These are phyloP conservation scores for Saccharomyces paradoxus DNA, from an alignment of 805 yeast species.

Conservation along the genomic window DNA sequence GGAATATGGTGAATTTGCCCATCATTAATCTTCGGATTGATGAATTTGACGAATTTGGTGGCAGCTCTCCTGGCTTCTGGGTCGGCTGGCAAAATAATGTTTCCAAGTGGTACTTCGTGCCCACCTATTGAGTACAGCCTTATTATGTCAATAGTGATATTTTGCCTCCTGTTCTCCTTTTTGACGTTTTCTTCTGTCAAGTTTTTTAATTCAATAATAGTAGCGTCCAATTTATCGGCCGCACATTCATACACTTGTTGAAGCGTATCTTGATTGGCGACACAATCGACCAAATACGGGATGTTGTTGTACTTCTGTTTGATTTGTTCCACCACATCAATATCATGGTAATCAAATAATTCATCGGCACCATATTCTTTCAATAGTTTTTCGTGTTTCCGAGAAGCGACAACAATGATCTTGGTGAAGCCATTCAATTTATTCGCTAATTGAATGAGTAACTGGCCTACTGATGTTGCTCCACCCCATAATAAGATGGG, in stretches of 20 bases:
- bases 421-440: constrained; percentile 33
- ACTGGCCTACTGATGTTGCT: constrained; percentile 54
- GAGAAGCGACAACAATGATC: constrained; percentile 43
- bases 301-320: constrained; percentile 26
- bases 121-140: constrained; percentile 35
- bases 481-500: constrained; percentile 56
- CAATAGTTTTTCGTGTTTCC: constrained; percentile 34
- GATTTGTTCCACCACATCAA: constrained; percentile 37
- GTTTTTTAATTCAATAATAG: constrained; percentile 31
- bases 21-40: constrained; percentile 14
- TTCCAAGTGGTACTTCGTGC: constrained; percentile 27
- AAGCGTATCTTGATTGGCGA: constrained; percentile 27
- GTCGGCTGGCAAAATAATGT: constrained; percentile 16
- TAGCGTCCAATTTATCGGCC: constrained; percentile 26
- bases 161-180: constrained; percentile 25
- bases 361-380: constrained; percentile 42
- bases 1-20: constrained; percentile 30
- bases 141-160: constrained; percentile 30
- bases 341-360: constrained; percentile 43
- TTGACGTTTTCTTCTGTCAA: constrained; percentile 18
- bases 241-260: constrained; percentile 30
- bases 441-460: constrained; percentile 52
- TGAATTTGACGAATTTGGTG: constrained; percentile 23
- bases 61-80: constrained; percentile 21
- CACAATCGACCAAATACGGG: constrained; percentile 29